Percentiles rank a stretch among this genome's conserved stretches.
Evolutionary conservation across 2,329 filamentous ascomycete species (phyloP).

Genomic region (Aspergillus japonicus): DNA sequence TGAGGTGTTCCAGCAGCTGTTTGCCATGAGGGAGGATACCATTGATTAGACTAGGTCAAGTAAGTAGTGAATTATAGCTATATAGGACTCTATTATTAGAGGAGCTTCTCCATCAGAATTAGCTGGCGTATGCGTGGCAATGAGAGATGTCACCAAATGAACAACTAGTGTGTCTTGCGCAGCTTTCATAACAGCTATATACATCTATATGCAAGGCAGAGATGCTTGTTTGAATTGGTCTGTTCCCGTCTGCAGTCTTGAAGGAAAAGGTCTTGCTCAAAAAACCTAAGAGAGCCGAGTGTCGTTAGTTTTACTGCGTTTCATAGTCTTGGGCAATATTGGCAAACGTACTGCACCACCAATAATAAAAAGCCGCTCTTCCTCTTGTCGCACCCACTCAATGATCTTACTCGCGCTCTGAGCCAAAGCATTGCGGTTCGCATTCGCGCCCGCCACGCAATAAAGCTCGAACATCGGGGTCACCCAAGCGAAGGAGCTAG

Average conservation of each 20-base stretch:
- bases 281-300: constrained; percentile 6
- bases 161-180: background rate
- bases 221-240: background rate
- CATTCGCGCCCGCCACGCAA: constrained; percentile 78
- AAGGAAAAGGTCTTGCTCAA: background rate
- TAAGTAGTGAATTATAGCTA: background rate
- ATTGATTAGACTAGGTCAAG: constrained; percentile 48
- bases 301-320: background rate
- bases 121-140: background rate
- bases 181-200: background rate
- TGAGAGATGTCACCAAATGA: background rate
- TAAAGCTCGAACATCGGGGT: constrained; percentile 93
- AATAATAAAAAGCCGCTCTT: constrained; percentile 93
- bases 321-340: background rate
- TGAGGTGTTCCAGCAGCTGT: constrained; percentile 74
- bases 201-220: background rate
- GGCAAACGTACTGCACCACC: constrained; percentile 73
- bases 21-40: constrained; percentile 70
- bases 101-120: background rate
- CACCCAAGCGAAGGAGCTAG: constrained; percentile 82
- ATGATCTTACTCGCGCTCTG: constrained; percentile 86
- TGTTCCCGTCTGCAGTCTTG: background rate
- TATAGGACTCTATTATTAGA: background rate
- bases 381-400: constrained; percentile 87
- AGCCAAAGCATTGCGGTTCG: constrained; percentile 64